These are phyloP conservation scores for Bromus sterilis DNA, from an alignment of 176 grass and related monocot genomes.

Conservation along the genomic window DNA sequence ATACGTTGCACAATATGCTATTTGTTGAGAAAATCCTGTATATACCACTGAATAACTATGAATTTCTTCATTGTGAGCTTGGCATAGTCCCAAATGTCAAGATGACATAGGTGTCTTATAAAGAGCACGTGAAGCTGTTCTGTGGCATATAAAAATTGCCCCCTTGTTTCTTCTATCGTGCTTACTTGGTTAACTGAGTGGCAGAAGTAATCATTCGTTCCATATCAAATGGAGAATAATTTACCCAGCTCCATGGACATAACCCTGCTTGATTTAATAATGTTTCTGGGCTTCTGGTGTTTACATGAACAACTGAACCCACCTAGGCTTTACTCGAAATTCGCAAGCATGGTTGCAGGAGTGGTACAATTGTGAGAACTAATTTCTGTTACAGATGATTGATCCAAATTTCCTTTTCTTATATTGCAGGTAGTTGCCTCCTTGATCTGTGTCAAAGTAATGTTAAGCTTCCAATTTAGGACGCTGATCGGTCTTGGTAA, in stretches of 20 bases:
- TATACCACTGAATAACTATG: not conserved
- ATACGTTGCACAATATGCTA: not conserved
- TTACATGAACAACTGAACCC: not conserved
- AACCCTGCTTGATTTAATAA: not conserved
- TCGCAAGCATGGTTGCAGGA: not conserved
- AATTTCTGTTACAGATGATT: constrained; percentile 6
- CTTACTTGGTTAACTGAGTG: constrained; percentile 6
- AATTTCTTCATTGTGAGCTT: not conserved
- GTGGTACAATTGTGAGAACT: not conserved
- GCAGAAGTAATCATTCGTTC: not conserved
- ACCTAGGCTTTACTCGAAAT: not conserved
- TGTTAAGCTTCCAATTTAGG: constrained; percentile 55
- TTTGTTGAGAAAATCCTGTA: not conserved
- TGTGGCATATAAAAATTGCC: not conserved
- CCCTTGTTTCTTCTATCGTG: not conserved
- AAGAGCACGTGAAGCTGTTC: not conserved
- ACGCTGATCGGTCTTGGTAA: constrained; percentile 63
- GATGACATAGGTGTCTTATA: not conserved
- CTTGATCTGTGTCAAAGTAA: constrained; percentile 62
- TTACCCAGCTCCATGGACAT: not conserved
- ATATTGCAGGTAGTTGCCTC: constrained; percentile 46
- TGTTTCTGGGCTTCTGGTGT: not conserved
- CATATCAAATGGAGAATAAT: constrained; percentile 2
- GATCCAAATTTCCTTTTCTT: constrained; percentile 31
- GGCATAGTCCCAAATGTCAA: not conserved